Base-by-base conservation (phyloP, 192 early-diverging fungal species). In the Entrophospora sp. region DNA sequence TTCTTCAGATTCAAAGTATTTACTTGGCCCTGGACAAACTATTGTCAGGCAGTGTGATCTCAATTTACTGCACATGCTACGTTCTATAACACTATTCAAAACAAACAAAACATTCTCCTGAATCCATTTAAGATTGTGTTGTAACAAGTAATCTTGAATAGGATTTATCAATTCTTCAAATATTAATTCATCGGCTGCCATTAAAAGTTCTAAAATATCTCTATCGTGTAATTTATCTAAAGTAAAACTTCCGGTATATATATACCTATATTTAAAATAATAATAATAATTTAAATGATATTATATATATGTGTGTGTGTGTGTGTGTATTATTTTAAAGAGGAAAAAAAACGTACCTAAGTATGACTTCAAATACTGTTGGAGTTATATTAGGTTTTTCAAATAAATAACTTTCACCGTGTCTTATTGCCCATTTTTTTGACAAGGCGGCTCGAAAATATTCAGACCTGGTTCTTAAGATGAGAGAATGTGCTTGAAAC, bases 401-500 rank as follows among this genome's bases (percentile, higher is more conserved):
- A 42, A 61, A 61, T 10, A 61, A 12, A 61, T 44, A 61, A 16
- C n/a, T 32, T 1, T 36, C 18, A 16, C 60, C 60, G 24, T 61
- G 30, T 31, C 44, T 61, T 44, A 5, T 61, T 20, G 43, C 38
- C 60, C 60, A 61, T 20, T 61, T 61, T 44, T 31, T 61, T 32
- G 60, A 61, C 28, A 61, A 61, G 10, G 60, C 60, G 13, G 60
- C 36, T 32, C 43, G 60, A 61, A 61, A 61, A 61, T 61, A 61
- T 44, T 61, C 60, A 16, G 60, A 61, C 38, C 60, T 42, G 5
- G 28, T 32, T 4, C 40, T 27, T 43, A 61, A 27, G 14, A 61
- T 61, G 22, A 61, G 6, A 6, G 38, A 44, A 30, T 61, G 60
- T 32, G 43, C 60, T 12, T 44, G 38, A 61, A 61, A 61, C 22